Evolutionary conservation across 2,329 filamentous ascomycete species (phyloP), one percentile per base, ranked within the genome.

Genomic region (Penicillium sp.): DNA sequence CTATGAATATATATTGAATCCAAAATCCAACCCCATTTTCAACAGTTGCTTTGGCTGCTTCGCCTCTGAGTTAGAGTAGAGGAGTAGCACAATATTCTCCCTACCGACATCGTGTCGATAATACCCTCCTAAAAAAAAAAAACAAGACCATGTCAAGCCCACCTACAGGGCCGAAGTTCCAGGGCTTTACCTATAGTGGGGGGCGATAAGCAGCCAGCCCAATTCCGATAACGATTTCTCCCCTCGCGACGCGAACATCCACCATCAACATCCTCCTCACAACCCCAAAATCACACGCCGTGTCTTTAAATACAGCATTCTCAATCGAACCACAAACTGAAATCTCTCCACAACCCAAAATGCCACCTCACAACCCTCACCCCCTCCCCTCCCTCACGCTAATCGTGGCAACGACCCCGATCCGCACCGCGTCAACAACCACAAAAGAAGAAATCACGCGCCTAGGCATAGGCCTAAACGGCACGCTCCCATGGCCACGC

Each of bases 381-480:
- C 26, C 55, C 43, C 59, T 58, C 62, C 62, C 69, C 56, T 87
- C 90, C 63, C 79, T 97, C 52, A 97, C 91, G n/a, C 84, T 97
- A 66, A 89, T 97, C 73, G 91, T 97, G 66, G 93, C 92, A 18
- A 96, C 92, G n/a, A 87, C 88, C 50, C 80, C 79, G 38, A 85
- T 82, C 56, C 79, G 76, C 57, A 84, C 66, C 60, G 74, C 39
- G 39, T 51, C 49, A 8, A 10, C 49, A 51, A 35, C 46, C 71
- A 78, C 51, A 85, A 87, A 68, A 78, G 55, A 94, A 88, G 20
- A 82, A 93, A 86, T 94, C 72, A 89, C 74, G 51, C 85, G 81
- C 67, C 90, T 97, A 80, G 94, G 94, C 71, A 97, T 99, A 67
- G 94, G 94, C 57, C 81, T 84, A 45, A 81, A 82, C 57, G 91